Conservation (phyloP, 2,329 filamentous ascomycete genomes). For the Stemphylium lycopersici region DNA sequence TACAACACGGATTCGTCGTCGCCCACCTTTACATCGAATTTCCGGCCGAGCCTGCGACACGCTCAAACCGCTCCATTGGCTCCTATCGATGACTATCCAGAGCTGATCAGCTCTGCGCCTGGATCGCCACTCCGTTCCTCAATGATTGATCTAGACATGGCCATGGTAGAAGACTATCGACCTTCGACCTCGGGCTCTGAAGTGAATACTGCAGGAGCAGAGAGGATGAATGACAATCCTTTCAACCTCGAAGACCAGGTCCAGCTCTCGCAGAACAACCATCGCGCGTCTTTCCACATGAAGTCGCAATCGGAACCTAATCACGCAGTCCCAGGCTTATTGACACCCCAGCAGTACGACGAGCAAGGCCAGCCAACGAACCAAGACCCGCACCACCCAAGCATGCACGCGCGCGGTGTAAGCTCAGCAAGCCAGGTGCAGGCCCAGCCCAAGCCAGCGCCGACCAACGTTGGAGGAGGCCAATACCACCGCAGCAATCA, state of each 20-base stretch:
- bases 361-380: conserved; percentile 43
- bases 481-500: conserved; percentile 33
- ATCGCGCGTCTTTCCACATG: conserved; percentile 48
- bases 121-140: conserved; percentile 48
- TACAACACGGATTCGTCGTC: conserved; percentile 31
- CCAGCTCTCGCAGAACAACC: conserved; percentile 46
- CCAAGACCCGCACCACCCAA: conserved; percentile 35
- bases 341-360: conserved; percentile 46
- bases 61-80: conserved; percentile 50
- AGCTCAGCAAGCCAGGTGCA: conserved; percentile 46
- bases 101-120: conserved; percentile 39
- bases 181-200: conserved; percentile 53
- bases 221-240: conserved; percentile 53
- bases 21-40: conserved; percentile 41
- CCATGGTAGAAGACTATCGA: conserved; percentile 50
- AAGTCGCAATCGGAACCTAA: conserved; percentile 51
- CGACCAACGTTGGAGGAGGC: conserved; percentile 25
- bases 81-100: conserved; percentile 48
- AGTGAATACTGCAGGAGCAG: conserved; percentile 45
- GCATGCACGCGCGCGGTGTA: conserved; percentile 43
- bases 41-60: conserved; percentile 51
- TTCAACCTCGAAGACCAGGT: conserved; percentile 58
- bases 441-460: conserved; percentile 26
- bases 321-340: conserved; percentile 43
- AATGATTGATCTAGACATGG: conserved; percentile 53